Conservation (phyloP, 306 rosid species). For the Cicer arietinum region DNA sequence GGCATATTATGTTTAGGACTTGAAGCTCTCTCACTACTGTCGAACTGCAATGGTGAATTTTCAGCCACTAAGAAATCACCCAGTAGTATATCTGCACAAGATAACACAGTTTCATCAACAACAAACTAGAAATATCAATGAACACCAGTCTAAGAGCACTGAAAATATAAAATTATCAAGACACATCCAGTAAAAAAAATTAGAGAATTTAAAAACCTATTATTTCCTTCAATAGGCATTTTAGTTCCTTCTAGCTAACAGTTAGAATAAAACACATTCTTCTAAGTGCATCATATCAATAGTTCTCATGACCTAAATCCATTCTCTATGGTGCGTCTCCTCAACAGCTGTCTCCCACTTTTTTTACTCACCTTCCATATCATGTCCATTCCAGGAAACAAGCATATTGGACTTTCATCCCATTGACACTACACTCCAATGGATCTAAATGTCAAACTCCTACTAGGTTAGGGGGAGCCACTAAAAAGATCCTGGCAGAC, state of each 20-base stretch:
- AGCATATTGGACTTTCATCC: background rate
- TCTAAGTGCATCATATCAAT: background rate
- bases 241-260: constrained; percentile 16
- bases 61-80: constrained; percentile 95
- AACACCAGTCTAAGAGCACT: constrained; percentile 17
- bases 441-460: constrained; percentile 5
- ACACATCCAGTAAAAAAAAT: constrained; percentile 18
- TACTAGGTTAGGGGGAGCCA: background rate
- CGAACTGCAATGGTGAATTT: constrained; percentile 73
- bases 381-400: constrained; percentile 10
- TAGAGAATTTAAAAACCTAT: constrained; percentile 23
- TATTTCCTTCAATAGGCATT: constrained; percentile 16
- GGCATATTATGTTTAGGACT: constrained; percentile 62
- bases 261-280: constrained; percentile 11
- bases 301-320: background rate
- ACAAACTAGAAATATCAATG: constrained; percentile 32
- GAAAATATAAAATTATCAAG: constrained; percentile 17
- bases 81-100: constrained; percentile 72
- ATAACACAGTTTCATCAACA: constrained; percentile 41
- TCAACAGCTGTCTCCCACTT: constrained; percentile 5
- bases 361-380: background rate
- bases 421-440: constrained; percentile 4
- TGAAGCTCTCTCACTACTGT: constrained; percentile 65
- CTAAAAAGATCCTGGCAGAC: background rate
- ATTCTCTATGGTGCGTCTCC: background rate